phyloP scores from a whole-genome alignment of 2,329 filamentous ascomycete species.

The Grosmannia huntii region DNA sequence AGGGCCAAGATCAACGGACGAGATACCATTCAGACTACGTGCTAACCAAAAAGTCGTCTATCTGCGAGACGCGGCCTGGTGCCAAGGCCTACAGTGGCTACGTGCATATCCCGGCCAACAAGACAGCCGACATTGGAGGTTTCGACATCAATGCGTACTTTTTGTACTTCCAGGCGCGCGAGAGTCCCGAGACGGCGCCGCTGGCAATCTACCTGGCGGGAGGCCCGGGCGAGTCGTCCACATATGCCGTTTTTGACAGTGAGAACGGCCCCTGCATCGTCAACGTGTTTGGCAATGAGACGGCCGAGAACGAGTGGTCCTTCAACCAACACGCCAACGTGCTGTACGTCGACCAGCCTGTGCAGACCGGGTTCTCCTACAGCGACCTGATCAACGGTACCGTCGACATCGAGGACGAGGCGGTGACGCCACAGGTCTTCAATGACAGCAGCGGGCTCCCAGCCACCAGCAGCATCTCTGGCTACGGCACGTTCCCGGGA shows the following conservation, averaged over 20 bases:
- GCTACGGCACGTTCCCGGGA: conserved; percentile 11
- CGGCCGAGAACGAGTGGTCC: conserved; percentile 2
- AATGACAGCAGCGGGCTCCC: neutral
- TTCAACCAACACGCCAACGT: conserved; percentile 6
- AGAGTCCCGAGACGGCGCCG: conserved; percentile 15
- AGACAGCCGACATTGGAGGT: neutral
- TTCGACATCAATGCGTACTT: conserved; percentile 47
- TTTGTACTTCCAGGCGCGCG: conserved; percentile 48
- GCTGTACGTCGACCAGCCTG: conserved; percentile 9
- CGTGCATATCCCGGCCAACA: conserved; percentile 35
- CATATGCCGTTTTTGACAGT: conserved; percentile 25
- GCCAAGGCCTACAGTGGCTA: conserved; percentile 46
- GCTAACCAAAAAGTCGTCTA: conserved; percentile 8
- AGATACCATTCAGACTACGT: neutral
- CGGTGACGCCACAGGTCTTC: neutral
- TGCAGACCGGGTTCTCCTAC: conserved; percentile 8
- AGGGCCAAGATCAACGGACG: no score
- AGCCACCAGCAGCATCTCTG: conserved; percentile 12
- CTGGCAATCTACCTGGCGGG: conserved; percentile 25
- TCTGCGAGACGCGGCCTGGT: conserved; percentile 38
- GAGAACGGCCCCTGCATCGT: conserved; percentile 28
- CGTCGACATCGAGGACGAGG: neutral
- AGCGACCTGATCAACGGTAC: neutral
- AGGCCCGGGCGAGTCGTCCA: conserved; percentile 26
- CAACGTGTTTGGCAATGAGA: conserved; percentile 2